These are phyloP conservation scores for Erodium texanum DNA, from an alignment of 441 rosid species.

Conservation along the genomic window DNA sequence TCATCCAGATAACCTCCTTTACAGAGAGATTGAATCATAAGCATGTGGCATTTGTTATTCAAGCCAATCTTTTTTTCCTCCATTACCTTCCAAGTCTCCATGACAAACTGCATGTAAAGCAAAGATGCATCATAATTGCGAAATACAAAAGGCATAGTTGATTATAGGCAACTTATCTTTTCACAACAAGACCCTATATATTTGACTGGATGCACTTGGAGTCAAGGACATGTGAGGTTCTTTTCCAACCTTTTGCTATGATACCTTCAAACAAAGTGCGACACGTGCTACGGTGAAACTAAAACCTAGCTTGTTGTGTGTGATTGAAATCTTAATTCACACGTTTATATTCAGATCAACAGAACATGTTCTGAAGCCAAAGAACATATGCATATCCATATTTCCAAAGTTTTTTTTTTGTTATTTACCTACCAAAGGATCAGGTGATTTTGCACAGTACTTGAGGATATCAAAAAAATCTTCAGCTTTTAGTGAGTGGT, in stretches of 20 bases:
- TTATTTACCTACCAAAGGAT: conserved; percentile 59
- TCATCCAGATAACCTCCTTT: conserved; percentile 67
- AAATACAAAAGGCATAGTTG: conserved; percentile 8
- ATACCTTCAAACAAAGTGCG: background rate
- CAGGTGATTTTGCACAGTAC: conserved; percentile 64
- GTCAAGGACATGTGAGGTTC: background rate
- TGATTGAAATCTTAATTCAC: conserved; percentile 1
- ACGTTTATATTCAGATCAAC: background rate
- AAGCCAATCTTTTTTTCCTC: conserved; percentile 46
- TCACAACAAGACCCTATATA: background rate
- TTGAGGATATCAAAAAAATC: conserved; percentile 51
- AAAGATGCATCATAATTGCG: conserved; percentile 16
- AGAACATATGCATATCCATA: conserved; percentile 1
- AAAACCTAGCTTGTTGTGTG: background rate
- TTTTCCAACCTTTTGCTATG: background rate
- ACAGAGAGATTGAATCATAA: conserved; percentile 66
- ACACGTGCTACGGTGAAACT: background rate
- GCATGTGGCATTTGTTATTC: conserved; percentile 37
- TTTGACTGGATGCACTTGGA: background rate
- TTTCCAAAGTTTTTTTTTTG: conserved; percentile 11
- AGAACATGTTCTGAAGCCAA: conserved; percentile 2
- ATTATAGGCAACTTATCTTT: background rate
- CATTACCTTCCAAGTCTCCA: conserved; percentile 75
- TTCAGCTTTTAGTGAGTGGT: conserved; percentile 24
- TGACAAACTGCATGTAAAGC: conserved; percentile 56